These are phyloP conservation scores for Eragrostis tef DNA, from an alignment of 202 grass and related monocot genomes.

Conservation along the genomic window DNA sequence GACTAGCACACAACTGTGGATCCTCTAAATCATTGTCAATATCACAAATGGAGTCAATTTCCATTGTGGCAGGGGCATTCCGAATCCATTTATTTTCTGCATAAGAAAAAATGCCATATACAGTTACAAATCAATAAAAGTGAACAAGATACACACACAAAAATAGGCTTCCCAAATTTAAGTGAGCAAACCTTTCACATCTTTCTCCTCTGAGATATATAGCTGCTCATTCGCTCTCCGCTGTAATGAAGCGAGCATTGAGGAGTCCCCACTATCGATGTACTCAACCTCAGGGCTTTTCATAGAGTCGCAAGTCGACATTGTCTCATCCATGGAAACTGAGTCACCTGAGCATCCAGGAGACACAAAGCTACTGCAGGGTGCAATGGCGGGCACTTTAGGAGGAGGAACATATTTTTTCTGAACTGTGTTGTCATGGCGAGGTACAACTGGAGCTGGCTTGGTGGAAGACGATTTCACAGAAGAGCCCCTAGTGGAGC, in stretches of 20 bases:
- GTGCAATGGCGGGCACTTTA: conserved; percentile 45
- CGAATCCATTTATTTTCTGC: conserved; percentile 66
- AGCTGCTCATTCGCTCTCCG: conserved; percentile 73
- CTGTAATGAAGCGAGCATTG: conserved; percentile 72
- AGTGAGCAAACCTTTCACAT: conserved; percentile 57
- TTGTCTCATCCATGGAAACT: conserved; percentile 68
- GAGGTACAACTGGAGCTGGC: conserved; percentile 42
- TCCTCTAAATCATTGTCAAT: conserved; percentile 74
- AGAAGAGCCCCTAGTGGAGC: conserved; percentile 23
- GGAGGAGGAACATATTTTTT: conserved; percentile 44
- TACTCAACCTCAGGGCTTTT: conserved; percentile 97
- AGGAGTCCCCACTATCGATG: conserved; percentile 74
- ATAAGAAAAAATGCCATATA: background rate
- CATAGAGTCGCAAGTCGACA: conserved; percentile 97
- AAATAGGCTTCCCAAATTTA: conserved; percentile 5
- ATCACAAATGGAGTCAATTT: conserved; percentile 64
- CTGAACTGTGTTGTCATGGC: conserved; percentile 19
- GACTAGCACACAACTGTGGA: conserved; percentile 82
- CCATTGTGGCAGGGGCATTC: conserved; percentile 62
- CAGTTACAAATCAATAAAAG: background rate
- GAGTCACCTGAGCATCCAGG: conserved; percentile 69
- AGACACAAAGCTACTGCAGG: conserved; percentile 58
- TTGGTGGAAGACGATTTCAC: conserved; percentile 46
- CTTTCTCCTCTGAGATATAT: conserved; percentile 66
- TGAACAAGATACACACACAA: conserved; percentile 10